Evolutionary conservation across 2,329 filamentous ascomycete species (phyloP).

Genomic region (Clonostachys chloroleuca): DNA sequence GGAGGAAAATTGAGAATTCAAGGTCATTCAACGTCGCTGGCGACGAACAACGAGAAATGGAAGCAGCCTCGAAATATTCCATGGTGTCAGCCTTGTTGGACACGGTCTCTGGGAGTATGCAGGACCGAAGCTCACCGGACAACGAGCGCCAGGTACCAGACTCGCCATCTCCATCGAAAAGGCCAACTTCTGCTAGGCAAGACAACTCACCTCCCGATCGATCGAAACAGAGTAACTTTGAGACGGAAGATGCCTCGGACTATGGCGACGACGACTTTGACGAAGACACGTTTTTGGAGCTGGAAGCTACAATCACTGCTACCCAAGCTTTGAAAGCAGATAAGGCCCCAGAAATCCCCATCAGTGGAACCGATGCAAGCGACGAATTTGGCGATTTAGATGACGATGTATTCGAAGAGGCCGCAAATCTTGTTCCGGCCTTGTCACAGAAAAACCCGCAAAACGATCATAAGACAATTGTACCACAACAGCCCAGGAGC

Average conservation of each 20-base stretch:
- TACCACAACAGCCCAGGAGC: background rate
- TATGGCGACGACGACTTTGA: conserved; percentile 58
- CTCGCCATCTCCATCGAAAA: background rate
- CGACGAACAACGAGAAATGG: conserved; percentile 29
- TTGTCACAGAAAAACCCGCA: background rate
- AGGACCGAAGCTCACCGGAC: conserved; percentile 27
- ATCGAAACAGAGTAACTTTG: conserved; percentile 2
- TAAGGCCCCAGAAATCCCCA: background rate
- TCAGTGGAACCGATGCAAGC: conserved; percentile 5
- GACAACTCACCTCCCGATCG: conserved; percentile 3
- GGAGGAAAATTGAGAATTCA: conserved; percentile 52
- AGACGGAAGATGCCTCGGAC: conserved; percentile 29
- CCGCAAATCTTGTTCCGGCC: conserved; percentile 7
- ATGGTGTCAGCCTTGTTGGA: conserved; percentile 62
- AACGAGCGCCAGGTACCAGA: conserved; percentile 5
- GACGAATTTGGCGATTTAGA: conserved; percentile 62
- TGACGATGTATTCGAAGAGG: conserved; percentile 53
- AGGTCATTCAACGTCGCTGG: conserved; percentile 26
- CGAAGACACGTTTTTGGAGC: conserved; percentile 52
- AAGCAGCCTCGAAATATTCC: conserved; percentile 49
- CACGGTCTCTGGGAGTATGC: conserved; percentile 54
- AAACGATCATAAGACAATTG: background rate
- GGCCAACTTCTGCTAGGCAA: conserved; percentile 4
- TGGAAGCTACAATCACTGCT: conserved; percentile 38
- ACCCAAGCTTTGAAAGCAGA: conserved; percentile 9